Evolutionary conservation across 2,329 filamentous ascomycete species (phyloP), one percentile per base, ranked within the genome.

Genomic region (Phoma sp.): DNA sequence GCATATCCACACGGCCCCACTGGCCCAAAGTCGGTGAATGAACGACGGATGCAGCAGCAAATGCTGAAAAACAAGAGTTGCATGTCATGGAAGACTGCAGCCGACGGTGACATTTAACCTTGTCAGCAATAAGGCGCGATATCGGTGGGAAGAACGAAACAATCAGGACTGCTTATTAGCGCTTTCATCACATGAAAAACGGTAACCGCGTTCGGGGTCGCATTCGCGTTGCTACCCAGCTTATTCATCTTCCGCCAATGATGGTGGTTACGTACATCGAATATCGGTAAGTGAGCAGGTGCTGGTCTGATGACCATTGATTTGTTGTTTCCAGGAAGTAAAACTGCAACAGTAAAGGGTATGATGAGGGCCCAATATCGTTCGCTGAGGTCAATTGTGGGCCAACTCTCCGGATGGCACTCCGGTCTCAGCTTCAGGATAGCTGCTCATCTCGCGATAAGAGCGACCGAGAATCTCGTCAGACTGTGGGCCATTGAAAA

Each of bases 1-100:
- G n/a, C n/a, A n/a, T n/a, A 29, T 30, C 14, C 17, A 28, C 18
- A 37, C 50, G 43, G 43, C 38, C 43, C 43, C 50, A 38, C 43
- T 29, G 33, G 25, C 10, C 25, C 25, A 42, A 26, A n/a, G 14
- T 34, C 20, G 14, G 10, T 20, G 32, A 14, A n/a, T 20, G 32
- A 14, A 9, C 26, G 14, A 30, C 26, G 30, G 43, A 23, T 10
- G 20, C 28, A 46, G 40, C 23, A 34, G 11, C 5, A 12, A 43
- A 21, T 14, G 26, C n/a, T 43, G n/a, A n/a, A 28, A 7, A 17
- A 14, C 18, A 42, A 18, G 14, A 11, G 17, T 36, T 4, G 9
- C 21, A 17, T 10, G 34, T 15, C 17, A 23, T 29, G 17, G 28
- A 40, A 33, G 40, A 29, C 2, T 36, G 28, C 37, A 37, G 10